A percentile compares a stretch with the other conserved stretches of the same genome.
These are phyloP conservation scores for Lentinus brumalis DNA, from an alignment of 768 basidiomycete genomes.

Conservation along the genomic window DNA sequence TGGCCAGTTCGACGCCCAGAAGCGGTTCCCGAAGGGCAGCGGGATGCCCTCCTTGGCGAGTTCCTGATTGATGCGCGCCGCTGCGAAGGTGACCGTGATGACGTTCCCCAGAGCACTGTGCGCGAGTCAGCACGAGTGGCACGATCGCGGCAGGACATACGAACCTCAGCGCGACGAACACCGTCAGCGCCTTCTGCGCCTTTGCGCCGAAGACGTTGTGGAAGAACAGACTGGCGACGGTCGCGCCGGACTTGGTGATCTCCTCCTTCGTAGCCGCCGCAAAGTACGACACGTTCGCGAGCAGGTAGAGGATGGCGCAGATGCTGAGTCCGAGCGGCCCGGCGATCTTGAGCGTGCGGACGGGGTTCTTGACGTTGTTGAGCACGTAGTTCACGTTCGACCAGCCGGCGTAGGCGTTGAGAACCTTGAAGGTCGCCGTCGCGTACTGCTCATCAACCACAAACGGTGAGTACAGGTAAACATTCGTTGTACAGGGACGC, in stretches of 20 bases:
- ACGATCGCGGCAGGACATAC: not conserved
- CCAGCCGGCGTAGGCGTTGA: constrained; percentile 53
- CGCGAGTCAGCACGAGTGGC: not conserved
- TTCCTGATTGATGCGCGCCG: constrained; percentile 56
- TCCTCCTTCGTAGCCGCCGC: constrained; percentile 52
- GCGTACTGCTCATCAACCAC: constrained; percentile 47
- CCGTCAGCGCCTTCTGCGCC: constrained; percentile 57
- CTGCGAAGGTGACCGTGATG: constrained; percentile 44
- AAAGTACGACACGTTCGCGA: constrained; percentile 63
- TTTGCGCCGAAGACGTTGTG: constrained; percentile 54
- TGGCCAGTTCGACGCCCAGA: constrained; percentile 67
- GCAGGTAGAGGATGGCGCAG: constrained; percentile 52
- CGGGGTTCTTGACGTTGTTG: constrained; percentile 61
- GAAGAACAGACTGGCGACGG: constrained; percentile 64
- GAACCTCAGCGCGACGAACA: constrained; percentile 59
- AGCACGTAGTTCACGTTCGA: constrained; percentile 60
- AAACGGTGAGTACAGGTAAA: not conserved
- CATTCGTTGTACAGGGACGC: constrained; percentile 2
- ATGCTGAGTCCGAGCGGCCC: constrained; percentile 60
- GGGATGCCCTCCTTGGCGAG: constrained; percentile 67
- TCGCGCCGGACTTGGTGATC: constrained; percentile 50
- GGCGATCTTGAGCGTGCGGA: constrained; percentile 62
- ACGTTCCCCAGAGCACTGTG: constrained; percentile 39
- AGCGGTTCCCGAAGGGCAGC: constrained; percentile 56
- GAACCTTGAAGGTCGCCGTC: constrained; percentile 60